A percentile compares a stretch with the other conserved stretches of the same genome.
phyloP scores from a whole-genome alignment of 1,284 basidiomycete genomes.

The Cryptococcus maquisensis region DNA sequence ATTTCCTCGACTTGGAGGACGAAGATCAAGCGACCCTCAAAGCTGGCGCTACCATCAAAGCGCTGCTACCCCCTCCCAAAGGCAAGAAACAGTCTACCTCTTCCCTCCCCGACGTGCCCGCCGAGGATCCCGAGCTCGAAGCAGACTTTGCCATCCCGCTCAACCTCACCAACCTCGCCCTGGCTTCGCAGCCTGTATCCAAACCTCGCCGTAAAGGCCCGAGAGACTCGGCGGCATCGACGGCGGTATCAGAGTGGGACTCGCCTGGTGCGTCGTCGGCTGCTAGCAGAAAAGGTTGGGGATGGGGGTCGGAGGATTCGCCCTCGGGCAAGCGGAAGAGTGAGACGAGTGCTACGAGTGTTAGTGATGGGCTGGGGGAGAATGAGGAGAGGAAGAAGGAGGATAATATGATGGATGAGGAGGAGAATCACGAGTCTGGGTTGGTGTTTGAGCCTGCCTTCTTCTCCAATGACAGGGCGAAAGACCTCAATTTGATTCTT shows the following conservation, averaged over 20 bases:
- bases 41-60: constrained; percentile 42
- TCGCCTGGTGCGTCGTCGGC: constrained; percentile 23
- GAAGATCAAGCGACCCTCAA: constrained; percentile 42
- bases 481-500: constrained; percentile 40
- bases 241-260: constrained; percentile 29
- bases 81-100: neutral
- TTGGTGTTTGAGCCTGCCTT: constrained; percentile 38
- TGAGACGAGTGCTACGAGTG: constrained; percentile 37
- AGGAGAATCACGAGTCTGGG: constrained; percentile 41
- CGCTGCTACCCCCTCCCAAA: constrained; percentile 35
- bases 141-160: constrained; percentile 41
- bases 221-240: constrained; percentile 31
- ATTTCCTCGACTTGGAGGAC: constrained; percentile 38
- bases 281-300: constrained; percentile 17
- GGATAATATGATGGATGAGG: constrained; percentile 15
- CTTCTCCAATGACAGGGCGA: constrained; percentile 31
- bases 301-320: constrained; percentile 27
- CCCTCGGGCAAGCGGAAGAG: constrained; percentile 21
- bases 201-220: constrained; percentile 15
- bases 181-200: constrained; percentile 27
- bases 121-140: constrained; percentile 26
- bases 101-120: too few relatives aligned
- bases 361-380: constrained; percentile 29
- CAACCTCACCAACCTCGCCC: constrained; percentile 38
- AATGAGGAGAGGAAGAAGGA: neutral